phyloP scores from a whole-genome alignment of 352 stramenopile species.

The Phytophthora brassicae region DNA sequence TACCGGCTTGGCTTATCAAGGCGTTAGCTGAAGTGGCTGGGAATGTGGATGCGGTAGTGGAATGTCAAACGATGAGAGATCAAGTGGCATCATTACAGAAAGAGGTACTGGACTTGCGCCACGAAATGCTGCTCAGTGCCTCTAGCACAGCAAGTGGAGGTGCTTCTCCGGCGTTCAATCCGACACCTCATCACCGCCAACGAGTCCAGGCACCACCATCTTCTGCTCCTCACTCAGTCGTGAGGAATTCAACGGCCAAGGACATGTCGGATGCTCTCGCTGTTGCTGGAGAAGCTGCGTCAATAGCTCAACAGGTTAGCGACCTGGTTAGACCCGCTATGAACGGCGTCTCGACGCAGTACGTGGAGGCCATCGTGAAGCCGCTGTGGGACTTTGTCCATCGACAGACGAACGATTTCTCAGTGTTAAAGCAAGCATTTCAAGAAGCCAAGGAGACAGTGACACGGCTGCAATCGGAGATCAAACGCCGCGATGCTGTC shows the following conservation, averaged over 20 bases:
- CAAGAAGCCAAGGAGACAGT: slow-evolving; percentile 78
- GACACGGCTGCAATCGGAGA: slow-evolving; percentile 68
- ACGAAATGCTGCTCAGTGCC: slow-evolving; percentile 74
- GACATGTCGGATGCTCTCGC: slow-evolving; percentile 34
- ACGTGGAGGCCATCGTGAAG: slow-evolving; percentile 48
- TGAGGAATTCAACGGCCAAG: slow-evolving; percentile 20
- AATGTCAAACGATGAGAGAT: slow-evolving; percentile 74
- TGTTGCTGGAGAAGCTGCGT: slow-evolving; percentile 19
- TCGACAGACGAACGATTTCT: slow-evolving; percentile 77
- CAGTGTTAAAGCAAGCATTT: slow-evolving; percentile 56
- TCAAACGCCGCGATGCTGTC: slow-evolving; percentile 79
- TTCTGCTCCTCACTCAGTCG: slow-evolving; percentile 6
- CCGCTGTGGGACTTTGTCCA: slow-evolving; percentile 79
- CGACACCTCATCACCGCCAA: slow-evolving; percentile 54
- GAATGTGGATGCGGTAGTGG: slow-evolving; percentile 78
- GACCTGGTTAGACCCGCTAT: not conserved
- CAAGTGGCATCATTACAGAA: slow-evolving; percentile 80
- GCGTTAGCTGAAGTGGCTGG: slow-evolving; percentile 77
- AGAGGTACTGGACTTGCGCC: slow-evolving; percentile 72
- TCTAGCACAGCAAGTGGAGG: slow-evolving; percentile 28
- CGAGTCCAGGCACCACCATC: slow-evolving; percentile 18
- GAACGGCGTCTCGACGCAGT: slow-evolving; percentile 18
- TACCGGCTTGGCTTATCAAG: slow-evolving; percentile 73
- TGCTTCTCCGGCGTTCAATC: slow-evolving; percentile 34
- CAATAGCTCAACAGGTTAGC: slow-evolving; percentile 5